phyloP scores from a whole-genome alignment of 2,329 filamentous ascomycete species.

The Bipolaris gigantea region DNA sequence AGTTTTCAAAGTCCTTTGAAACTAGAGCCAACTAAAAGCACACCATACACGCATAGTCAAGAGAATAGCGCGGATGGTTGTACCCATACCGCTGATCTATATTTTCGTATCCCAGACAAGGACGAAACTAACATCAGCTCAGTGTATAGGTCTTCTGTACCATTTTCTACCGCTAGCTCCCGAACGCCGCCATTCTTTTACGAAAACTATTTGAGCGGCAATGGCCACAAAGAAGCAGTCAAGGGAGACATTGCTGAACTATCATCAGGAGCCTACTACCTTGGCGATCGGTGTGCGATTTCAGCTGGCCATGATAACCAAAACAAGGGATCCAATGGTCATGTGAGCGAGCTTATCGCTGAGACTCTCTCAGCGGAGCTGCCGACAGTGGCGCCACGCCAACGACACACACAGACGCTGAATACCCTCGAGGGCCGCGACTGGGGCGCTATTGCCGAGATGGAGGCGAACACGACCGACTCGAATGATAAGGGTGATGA shows the following conservation, averaged over 20 bases:
- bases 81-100: too few species aligned
- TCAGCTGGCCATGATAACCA: not conserved
- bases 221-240: too few species aligned
- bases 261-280: not conserved
- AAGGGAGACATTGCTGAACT: not conserved
- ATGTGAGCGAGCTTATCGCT: not conserved
- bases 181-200: not conserved
- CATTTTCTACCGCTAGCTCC: too few species aligned
- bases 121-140: not conserved
- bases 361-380: not conserved
- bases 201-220: not conserved
- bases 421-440: constrained; percentile 6
- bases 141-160: not conserved
- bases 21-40: too few species aligned
- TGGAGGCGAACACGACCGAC: not conserved
- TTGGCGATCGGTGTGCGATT: not conserved
- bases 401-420: constrained; percentile 2
- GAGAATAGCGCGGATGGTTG: too few species aligned
- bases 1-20: too few species aligned
- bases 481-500: not conserved
- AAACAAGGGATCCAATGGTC: not conserved
- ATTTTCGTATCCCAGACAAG: not conserved
- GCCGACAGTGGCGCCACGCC: not conserved
- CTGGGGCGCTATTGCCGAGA: not conserved
- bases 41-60: too few species aligned